phyloP scores from a whole-genome alignment of 1,284 basidiomycete species.

The Golubevia pallescens region DNA sequence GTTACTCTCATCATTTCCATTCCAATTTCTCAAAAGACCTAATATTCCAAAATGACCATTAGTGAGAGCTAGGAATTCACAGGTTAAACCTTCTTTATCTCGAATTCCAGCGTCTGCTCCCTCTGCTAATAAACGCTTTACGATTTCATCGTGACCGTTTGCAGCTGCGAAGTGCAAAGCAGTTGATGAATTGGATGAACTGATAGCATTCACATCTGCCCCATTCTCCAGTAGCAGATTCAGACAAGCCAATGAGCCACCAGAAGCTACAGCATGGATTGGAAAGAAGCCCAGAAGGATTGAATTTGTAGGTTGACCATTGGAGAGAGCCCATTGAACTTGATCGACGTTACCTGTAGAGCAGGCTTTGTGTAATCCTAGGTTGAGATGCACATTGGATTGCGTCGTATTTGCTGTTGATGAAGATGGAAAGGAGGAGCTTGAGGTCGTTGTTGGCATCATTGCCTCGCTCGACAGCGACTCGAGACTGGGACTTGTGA shows the following conservation, averaged over 20 bases:
- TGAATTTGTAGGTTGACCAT: constrained; percentile 90
- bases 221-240: constrained; percentile 83
- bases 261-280: constrained; percentile 85
- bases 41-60: constrained; percentile 66
- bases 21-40: constrained; percentile 63
- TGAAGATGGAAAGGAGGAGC: no score
- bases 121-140: constrained; percentile 77
- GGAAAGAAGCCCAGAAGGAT: constrained; percentile 89
- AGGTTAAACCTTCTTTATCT: constrained; percentile 85
- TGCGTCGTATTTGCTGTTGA: no score
- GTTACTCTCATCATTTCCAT: no score
- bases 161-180: constrained; percentile 93
- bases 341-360: not conserved
- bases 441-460: no score
- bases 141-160: constrained; percentile 79
- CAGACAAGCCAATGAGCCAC: constrained; percentile 83
- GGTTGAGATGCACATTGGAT: no score
- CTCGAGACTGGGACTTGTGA: no score
- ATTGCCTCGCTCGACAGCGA: no score
- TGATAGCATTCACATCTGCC: constrained; percentile 87
- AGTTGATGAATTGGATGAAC: constrained; percentile 69
- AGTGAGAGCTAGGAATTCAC: constrained; percentile 68
- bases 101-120: constrained; percentile 78
- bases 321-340: constrained; percentile 83
- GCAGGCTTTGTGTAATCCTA: no score